phyloP scores from a whole-genome alignment of 164 flowering plant species.

The Vitis amurensis region DNA sequence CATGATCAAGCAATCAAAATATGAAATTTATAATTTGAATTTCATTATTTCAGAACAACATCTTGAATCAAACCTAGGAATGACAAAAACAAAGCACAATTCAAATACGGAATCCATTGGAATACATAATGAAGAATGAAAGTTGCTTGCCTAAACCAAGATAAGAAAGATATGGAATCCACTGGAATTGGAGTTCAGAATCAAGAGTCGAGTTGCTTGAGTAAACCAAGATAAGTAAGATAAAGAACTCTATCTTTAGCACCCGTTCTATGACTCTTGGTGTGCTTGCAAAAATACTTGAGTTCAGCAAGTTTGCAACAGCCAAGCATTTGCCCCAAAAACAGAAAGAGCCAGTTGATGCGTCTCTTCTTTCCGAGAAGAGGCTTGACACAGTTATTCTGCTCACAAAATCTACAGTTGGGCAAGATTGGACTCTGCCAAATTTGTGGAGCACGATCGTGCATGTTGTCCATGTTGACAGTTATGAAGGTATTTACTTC shows the following conservation, averaged over 20 bases:
- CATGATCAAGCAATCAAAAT: too few relatives aligned
- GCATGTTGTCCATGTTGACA: constrained; percentile 11
- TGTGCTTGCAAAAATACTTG: constrained; percentile 51
- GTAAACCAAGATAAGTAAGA: constrained; percentile 31
- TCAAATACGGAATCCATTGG: too few relatives aligned
- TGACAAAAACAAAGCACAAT: too few relatives aligned
- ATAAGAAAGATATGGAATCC: constrained; percentile 18
- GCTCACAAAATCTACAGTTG: constrained; percentile 11
- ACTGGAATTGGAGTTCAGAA: background rate
- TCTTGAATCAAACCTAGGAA: too few relatives aligned
- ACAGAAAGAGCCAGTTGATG: constrained; percentile 53
- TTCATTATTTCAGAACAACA: too few relatives aligned
- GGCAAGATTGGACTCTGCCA: constrained; percentile 19
- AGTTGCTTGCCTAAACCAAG: background rate
- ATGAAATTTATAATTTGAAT: too few relatives aligned
- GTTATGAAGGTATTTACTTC: constrained; percentile 6
- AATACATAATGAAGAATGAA: too few relatives aligned
- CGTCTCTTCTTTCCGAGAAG: constrained; percentile 7
- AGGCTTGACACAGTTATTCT: constrained; percentile 19
- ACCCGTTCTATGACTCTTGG: constrained; percentile 41
- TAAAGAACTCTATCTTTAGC: constrained; percentile 52
- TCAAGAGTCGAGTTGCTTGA: constrained; percentile 28
- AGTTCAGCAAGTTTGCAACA: constrained; percentile 37
- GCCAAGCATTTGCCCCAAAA: constrained; percentile 43
- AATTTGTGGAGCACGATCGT: constrained; percentile 17